Base-by-base conservation (phyloP, 495 filamentous ascomycete genomes). In the Aspergillus homomorphus region DNA sequence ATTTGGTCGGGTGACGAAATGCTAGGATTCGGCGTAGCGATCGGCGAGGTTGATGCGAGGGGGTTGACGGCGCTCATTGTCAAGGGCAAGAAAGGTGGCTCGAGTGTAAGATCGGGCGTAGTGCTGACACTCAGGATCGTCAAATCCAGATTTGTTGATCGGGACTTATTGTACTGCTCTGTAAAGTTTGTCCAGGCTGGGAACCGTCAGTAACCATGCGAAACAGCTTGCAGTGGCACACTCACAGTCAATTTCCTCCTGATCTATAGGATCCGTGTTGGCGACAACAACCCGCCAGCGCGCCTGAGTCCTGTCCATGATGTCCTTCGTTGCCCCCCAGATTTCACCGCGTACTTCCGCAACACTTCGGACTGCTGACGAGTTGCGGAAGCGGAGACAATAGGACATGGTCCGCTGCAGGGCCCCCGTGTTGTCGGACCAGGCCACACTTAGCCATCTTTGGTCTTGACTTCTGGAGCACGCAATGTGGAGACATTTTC, bases 371-470 rank as follows among this genome's bases (percentile, higher is more conserved):
- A 80, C 70, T 1, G 82, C 71, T 8, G 75, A 73, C 49, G 79
- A 80, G 24, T 82, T 81, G 60, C 87, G 83, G 62, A 84, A 82
- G 20, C 85, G 85, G 4, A 95, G 76, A 63, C 89, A 89, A 70
- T 95, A 95, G 1, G 90, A 89, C 26, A 89, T 86, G 4, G 79
- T 89, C 61, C 83, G 86, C 68, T 96, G 90, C 56, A 89, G 81
- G 43, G 77, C 82, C 0, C 94, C 95, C 22, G 77, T 82, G 63
- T 84, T 91, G 70, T 98, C 92, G 1, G 89, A 90, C 95, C 95
- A 99, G n/a, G 89, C 89, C 4, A 86, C 91, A 0, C 87, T 87
- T 46, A 97, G 70, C 95, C 95, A 99, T 18, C 89, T 82, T 48
- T 89, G 86, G 66, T 94, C 90, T 26, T 86, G 74, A 66, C 89